Base-by-base conservation (phyloP, 805 yeast species). In the Wickerhamomyces bisporus region DNA sequence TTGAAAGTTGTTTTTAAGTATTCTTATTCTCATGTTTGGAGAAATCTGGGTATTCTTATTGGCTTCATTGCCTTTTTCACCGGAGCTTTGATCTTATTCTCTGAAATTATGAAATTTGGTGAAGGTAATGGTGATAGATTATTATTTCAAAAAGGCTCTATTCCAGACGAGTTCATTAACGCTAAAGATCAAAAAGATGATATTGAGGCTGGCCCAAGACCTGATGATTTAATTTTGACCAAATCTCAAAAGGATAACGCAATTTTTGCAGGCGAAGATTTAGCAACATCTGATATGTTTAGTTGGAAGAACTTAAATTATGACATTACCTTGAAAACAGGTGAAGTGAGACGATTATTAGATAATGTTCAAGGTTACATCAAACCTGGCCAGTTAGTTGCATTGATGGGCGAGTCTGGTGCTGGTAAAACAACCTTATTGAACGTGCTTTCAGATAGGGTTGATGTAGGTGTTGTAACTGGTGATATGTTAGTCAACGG, bases 21-120 rank as follows among this genome's bases (percentile, higher is more conserved):
- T 64, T 52, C 55, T 19, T 75, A 69, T 50, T 44, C 60, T 19
- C 86, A 86, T 58, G 70, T 73, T 37, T 85, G 95, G 95, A 76
- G 94, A 64, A 82, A 86, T 57, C 66, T 80, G 39, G 95, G 86
- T 32, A 50, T 75, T 79, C 44, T 45, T 72, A 44, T 53, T 77
- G 55, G 84, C 70, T 7, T 79, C 67, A 48, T 58, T 59, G 19
- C 39, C 75, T 29, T 68, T 78, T 55, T 79, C 80, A 58, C 65
- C 77, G 42, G 50, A 47, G 30, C 62, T 73, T 12, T 79, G 79
- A 52, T 53, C 79, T 35, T 25, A 58, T 4, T 60, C 74, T 38
- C 74, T 37, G 86, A 81, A 52, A 55, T 52, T 41, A 72, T 73
- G 48, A 68, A 67, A 50, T 66, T 48, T 14, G 44, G 44, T 17